These are phyloP conservation scores for Phycomyces blakesleeanus DNA, from an alignment of 192 early-diverging fungal genomes.

Conservation along the genomic window DNA sequence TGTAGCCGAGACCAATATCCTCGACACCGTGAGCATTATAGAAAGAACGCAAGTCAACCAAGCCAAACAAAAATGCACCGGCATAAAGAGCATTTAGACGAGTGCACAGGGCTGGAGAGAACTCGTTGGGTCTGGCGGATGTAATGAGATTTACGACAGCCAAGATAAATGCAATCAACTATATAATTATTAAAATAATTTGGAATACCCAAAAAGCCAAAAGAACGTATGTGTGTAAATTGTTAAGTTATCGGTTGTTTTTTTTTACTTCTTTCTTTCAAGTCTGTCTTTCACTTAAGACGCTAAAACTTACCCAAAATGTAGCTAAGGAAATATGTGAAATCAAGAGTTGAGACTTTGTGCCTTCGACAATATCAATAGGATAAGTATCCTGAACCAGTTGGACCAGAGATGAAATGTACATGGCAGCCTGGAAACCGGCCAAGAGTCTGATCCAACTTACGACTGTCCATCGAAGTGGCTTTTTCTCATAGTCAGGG, in stretches of 20 bases:
- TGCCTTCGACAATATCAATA: conserved; percentile 12
- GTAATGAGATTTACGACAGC: conserved; percentile 25
- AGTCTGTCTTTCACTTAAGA: too few species aligned
- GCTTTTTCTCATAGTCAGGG: neutral
- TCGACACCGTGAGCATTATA: conserved; percentile 17
- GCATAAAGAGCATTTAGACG: conserved; percentile 31
- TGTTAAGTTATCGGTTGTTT: too few species aligned
- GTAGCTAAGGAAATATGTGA: neutral
- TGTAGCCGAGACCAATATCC: conserved; percentile 16
- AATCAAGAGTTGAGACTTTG: conserved; percentile 6
- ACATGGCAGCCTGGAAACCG: conserved; percentile 1
- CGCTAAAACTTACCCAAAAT: conserved; percentile 20
- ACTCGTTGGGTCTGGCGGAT: neutral
- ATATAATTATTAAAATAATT: neutral
- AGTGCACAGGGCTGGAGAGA: conserved; percentile 18
- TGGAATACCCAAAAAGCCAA: too few species aligned
- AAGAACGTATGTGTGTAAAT: too few species aligned
- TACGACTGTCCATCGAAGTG: conserved; percentile 19
- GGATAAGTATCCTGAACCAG: conserved; percentile 12
- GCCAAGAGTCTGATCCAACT: conserved; percentile 19
- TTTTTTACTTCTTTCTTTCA: too few species aligned
- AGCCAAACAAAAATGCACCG: conserved; percentile 12
- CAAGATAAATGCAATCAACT: conserved; percentile 23
- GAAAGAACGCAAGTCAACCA: conserved; percentile 28
- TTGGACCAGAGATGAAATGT: conserved; percentile 1